A percentile compares a stretch with the other conserved stretches of the same genome.
Conservation (phyloP, 108 stramenopile species). For the Seminavis robusta region DNA sequence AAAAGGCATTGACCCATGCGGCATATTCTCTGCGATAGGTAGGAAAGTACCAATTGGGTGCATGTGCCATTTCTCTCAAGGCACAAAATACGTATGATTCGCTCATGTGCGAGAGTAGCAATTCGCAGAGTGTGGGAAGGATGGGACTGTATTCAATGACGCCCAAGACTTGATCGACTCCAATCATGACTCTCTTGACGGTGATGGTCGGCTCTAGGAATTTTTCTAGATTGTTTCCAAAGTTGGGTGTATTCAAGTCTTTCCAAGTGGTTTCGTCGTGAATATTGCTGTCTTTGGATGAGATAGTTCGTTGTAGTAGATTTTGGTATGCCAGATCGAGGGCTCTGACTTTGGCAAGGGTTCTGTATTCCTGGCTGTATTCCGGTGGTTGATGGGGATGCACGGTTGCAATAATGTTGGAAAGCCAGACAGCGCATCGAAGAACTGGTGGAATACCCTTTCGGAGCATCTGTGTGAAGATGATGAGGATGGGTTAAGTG, state of each 20-base stretch:
- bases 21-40: slow-evolving; percentile 52
- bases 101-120: slow-evolving; percentile 54
- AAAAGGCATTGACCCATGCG: slow-evolving; percentile 60
- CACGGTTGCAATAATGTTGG: slow-evolving; percentile 55
- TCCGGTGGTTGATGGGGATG: slow-evolving; percentile 47
- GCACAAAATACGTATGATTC: slow-evolving; percentile 74
- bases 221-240: slow-evolving; percentile 25
- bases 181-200: slow-evolving; percentile 6
- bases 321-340: slow-evolving; percentile 45
- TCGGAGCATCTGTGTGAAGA: slow-evolving; percentile 39
- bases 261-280: slow-evolving; percentile 1
- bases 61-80: slow-evolving; percentile 70
- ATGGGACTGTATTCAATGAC: slow-evolving; percentile 63
- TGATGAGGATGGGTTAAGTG: background rate
- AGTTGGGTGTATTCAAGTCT: slow-evolving; percentile 31
- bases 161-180: slow-evolving; percentile 53
- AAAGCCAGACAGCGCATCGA: slow-evolving; percentile 85
- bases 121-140: slow-evolving; percentile 44
- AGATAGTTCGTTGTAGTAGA: slow-evolving; percentile 2
- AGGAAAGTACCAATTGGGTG: slow-evolving; percentile 56
- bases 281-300: background rate
- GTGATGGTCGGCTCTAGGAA: slow-evolving; percentile 19
- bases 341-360: slow-evolving; percentile 37
- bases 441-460: slow-evolving; percentile 69
- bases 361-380: slow-evolving; percentile 61